Evolutionary conservation across 2,329 filamentous ascomycete species (phyloP).

Genomic region (Fusarium brachygibbosum): DNA sequence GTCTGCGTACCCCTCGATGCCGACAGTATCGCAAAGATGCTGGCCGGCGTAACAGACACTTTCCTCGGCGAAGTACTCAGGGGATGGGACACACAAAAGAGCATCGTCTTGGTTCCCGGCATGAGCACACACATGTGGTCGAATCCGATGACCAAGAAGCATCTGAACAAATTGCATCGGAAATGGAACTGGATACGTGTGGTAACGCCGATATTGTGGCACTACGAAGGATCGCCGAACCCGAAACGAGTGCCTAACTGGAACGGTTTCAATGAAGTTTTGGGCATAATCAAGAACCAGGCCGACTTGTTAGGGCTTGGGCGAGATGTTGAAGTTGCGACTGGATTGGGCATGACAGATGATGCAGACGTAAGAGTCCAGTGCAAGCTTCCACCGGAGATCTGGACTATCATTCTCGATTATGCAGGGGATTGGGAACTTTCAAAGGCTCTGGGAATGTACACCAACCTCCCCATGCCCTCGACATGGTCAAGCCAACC

Average conservation of each 20-base stretch:
- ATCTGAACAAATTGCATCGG: constrained; percentile 83
- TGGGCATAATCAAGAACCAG: constrained; percentile 81
- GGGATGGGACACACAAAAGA: constrained; percentile 89
- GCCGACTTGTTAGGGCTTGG: constrained; percentile 81
- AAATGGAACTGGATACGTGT: constrained; percentile 92
- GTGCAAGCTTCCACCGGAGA: constrained; percentile 79
- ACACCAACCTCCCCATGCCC: constrained; percentile 81
- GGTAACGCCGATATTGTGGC: constrained; percentile 85
- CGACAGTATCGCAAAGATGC: constrained; percentile 87
- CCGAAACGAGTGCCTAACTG: constrained; percentile 70
- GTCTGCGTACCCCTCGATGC: constrained; percentile 88
- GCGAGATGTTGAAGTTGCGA: constrained; percentile 73
- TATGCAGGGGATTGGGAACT: constrained; percentile 92
- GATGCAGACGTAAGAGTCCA: constrained; percentile 53
- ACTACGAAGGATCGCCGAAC: constrained; percentile 70
- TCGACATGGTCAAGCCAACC: constrained; percentile 75
- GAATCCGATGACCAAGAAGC: constrained; percentile 88
- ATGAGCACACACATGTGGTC: constrained; percentile 94
- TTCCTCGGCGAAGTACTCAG: constrained; percentile 84
- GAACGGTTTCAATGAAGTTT: constrained; percentile 77
- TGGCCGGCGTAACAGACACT: constrained; percentile 85
- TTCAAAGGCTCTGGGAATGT: constrained; percentile 83
- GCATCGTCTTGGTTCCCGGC: constrained; percentile 85
- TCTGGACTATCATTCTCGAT: constrained; percentile 91
- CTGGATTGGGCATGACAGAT: constrained; percentile 55